phyloP scores from a whole-genome alignment of 2,329 filamentous ascomycete genomes.

The Trichoderma arundinaceum region DNA sequence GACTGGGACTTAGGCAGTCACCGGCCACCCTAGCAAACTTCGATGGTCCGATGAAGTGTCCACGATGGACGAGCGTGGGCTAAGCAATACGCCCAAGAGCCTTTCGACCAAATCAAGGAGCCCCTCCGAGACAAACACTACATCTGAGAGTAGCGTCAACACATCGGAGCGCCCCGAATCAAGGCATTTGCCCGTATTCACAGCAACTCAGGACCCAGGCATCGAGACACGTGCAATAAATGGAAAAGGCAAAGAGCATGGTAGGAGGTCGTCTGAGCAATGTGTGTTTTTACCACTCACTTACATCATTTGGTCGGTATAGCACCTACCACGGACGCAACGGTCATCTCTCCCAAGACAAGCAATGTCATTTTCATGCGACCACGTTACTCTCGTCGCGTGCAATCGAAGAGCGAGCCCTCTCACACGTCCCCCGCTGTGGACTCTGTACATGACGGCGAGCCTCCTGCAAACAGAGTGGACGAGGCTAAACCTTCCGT shows the following conservation, averaged over 20 bases:
- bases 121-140: slow-evolving; percentile 2
- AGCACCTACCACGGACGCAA: background rate
- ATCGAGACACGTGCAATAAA: background rate
- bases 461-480: background rate
- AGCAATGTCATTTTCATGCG: slow-evolving; percentile 35
- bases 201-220: background rate
- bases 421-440: slow-evolving; percentile 37
- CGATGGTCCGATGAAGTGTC: slow-evolving; percentile 43
- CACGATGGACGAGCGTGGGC: slow-evolving; percentile 13
- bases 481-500: slow-evolving; percentile 21
- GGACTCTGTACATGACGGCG: slow-evolving; percentile 29
- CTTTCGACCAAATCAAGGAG: slow-evolving; percentile 11
- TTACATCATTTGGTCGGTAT: background rate
- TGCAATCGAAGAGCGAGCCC: slow-evolving; percentile 57
- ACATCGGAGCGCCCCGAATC: slow-evolving; percentile 31
- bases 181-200: slow-evolving; percentile 33
- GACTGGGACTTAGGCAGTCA: slow-evolving; percentile 8
- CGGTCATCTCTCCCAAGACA: background rate
- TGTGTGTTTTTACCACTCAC: background rate
- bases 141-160: slow-evolving; percentile 15
- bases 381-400: slow-evolving; percentile 51
- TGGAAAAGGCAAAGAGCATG: background rate
- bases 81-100: slow-evolving; percentile 10
- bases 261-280: background rate
- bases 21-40: slow-evolving; percentile 28